phyloP scores from a whole-genome alignment of 768 basidiomycete genomes.

The Panaeolus cyanescens region DNA sequence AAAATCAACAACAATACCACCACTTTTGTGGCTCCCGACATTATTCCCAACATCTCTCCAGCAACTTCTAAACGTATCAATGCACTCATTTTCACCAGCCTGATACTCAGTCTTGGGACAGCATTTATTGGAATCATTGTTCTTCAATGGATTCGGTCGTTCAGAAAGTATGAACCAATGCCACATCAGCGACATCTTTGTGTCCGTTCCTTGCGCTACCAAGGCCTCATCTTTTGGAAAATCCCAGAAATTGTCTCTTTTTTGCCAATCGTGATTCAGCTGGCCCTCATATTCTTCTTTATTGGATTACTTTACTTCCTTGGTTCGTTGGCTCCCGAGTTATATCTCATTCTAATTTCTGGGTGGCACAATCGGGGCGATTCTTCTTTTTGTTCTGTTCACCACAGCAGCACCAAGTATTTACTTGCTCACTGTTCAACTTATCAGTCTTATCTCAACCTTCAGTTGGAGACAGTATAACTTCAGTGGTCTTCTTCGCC shows the following conservation, averaged over 20 bases:
- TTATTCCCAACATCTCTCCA: conserved; percentile 8
- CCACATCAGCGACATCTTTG: conserved; percentile 18
- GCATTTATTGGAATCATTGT: conserved; percentile 23
- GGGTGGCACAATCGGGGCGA: conserved; percentile 19
- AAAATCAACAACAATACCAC: conserved; percentile 8
- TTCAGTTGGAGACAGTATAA: neutral
- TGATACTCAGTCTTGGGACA: conserved; percentile 18
- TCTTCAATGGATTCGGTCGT: conserved; percentile 26
- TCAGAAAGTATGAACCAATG: conserved; percentile 17
- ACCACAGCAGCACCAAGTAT: conserved; percentile 6
- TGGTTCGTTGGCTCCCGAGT: conserved; percentile 20
- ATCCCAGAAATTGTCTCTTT: conserved; percentile 26
- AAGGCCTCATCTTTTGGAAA: conserved; percentile 28
- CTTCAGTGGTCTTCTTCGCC: neutral
- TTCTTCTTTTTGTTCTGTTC: conserved; percentile 14
- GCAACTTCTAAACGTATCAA: conserved; percentile 18
- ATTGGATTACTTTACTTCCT: conserved; percentile 27
- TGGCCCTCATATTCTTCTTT: conserved; percentile 31
- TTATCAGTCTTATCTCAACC: neutral
- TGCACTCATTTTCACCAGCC: conserved; percentile 20
- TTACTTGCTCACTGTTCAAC: too few species aligned
- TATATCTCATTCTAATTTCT: conserved; percentile 20
- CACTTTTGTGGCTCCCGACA: neutral
- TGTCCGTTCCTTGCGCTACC: conserved; percentile 28
- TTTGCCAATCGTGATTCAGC: conserved; percentile 30